Evolutionary conservation across 495 filamentous ascomycete genomes (phyloP).

Genomic region (Podospora sp.): DNA sequence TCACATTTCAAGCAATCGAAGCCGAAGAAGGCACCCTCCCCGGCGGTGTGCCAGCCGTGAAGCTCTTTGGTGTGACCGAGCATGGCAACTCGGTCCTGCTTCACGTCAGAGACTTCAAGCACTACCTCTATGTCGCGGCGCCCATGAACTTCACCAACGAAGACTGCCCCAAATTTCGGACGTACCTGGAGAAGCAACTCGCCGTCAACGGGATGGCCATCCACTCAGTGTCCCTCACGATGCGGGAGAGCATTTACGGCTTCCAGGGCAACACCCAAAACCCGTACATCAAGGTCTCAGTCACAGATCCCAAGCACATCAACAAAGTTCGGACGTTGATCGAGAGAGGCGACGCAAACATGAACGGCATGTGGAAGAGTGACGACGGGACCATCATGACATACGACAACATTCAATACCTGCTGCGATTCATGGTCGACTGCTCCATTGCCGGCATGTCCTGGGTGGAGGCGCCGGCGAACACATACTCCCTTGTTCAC

Average conservation of each 20-base stretch:
- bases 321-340: conserved; percentile 69
- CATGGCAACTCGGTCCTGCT: conserved; percentile 89
- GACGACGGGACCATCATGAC: conserved; percentile 73
- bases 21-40: conserved; percentile 81
- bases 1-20: conserved; percentile 95
- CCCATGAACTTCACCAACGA: conserved; percentile 75
- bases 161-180: conserved; percentile 74
- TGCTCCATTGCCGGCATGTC: conserved; percentile 93
- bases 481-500: conserved; percentile 68
- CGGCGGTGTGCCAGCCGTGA: conserved; percentile 73
- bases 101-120: conserved; percentile 92
- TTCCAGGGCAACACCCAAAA: conserved; percentile 92
- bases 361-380: conserved; percentile 83
- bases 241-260: conserved; percentile 86
- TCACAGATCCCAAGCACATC: conserved; percentile 83
- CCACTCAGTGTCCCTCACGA: conserved; percentile 72
- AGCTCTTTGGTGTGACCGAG: conserved; percentile 97
- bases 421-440: conserved; percentile 97
- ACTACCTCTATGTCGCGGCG: conserved; percentile 93
- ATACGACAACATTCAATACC: conserved; percentile 93
- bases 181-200: conserved; percentile 75
- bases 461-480: conserved; percentile 85
- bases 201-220: conserved; percentile 60
- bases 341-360: conserved; percentile 78
- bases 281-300: conserved; percentile 90